Percentiles rank a stretch among this genome's conserved stretches.
These are phyloP conservation scores for Mycoemilia scoparia DNA, from an alignment of 192 early-diverging fungal species.

Conservation along the genomic window DNA sequence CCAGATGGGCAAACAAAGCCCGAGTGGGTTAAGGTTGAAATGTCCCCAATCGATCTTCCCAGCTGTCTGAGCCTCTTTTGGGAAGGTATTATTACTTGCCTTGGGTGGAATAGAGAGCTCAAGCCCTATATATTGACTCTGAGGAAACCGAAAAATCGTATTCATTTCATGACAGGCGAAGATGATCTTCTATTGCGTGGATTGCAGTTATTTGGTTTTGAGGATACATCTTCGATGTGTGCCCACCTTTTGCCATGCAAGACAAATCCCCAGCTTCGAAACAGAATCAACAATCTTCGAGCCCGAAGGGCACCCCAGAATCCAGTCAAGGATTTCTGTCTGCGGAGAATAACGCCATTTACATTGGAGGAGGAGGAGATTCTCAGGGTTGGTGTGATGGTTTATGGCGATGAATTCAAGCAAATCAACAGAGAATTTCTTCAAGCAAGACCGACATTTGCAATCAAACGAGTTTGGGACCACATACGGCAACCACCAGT, in stretches of 20 bases:
- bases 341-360: conserved; percentile 24
- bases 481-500: no score
- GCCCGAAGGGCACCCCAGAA: conserved; percentile 16
- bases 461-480: conserved; percentile 21
- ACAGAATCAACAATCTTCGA: conserved; percentile 26
- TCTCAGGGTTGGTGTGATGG: conserved; percentile 16
- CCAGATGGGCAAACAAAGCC: conserved; percentile 20
- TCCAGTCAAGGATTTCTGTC: conserved; percentile 25
- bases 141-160: conserved; percentile 30
- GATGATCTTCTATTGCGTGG: conserved; percentile 23
- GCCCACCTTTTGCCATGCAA: conserved; percentile 31
- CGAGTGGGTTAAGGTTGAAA: conserved; percentile 20
- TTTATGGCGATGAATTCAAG: conserved; percentile 26
- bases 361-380: conserved; percentile 32
- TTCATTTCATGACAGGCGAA: conserved; percentile 25
- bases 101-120: no score
- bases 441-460: conserved; percentile 21
- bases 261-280: conserved; percentile 29
- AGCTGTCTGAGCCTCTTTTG: conserved; percentile 16
- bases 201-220: conserved; percentile 26
- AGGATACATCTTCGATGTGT: conserved; percentile 24
- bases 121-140: conserved; percentile 20
- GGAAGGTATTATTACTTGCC: conserved; percentile 12
- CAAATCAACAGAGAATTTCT: conserved; percentile 18
- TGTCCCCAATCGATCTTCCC: conserved; percentile 13